Conservation (phyloP, 2,329 filamentous ascomycete species). For the Phialophora chinensis region DNA sequence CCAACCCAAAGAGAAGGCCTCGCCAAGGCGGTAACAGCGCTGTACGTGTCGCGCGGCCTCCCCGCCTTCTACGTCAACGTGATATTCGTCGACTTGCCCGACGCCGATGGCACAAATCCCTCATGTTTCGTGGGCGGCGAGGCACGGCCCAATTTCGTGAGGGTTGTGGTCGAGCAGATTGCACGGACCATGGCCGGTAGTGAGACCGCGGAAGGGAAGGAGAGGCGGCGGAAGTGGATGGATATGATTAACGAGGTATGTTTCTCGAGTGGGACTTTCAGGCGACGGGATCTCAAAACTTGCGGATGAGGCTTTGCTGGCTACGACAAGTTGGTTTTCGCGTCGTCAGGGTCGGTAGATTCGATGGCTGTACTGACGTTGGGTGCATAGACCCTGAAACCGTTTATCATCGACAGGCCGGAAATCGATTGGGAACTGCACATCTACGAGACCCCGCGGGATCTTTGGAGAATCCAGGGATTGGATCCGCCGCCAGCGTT, state of each 20-base stretch:
- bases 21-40: slow-evolving; percentile 40
- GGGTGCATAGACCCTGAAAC: slow-evolving; percentile 19
- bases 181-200: slow-evolving; percentile 25
- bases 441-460: slow-evolving; percentile 32
- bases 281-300: not conserved
- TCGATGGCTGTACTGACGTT: not conserved
- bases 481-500: slow-evolving; percentile 26
- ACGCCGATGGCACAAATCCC: slow-evolving; percentile 6
- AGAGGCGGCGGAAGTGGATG: slow-evolving; percentile 27
- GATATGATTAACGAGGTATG: slow-evolving; percentile 28
- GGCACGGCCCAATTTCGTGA: slow-evolving; percentile 31
- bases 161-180: slow-evolving; percentile 36
- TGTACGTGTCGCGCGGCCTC: slow-evolving; percentile 39
- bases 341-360: not conserved
- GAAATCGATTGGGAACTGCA: slow-evolving; percentile 33
- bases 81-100: slow-evolving; percentile 38
- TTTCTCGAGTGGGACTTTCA: not conserved
- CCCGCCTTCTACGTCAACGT: slow-evolving; percentile 44
- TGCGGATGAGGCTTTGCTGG: not conserved
- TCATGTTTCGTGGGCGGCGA: slow-evolving; percentile 31
- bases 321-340: not conserved
- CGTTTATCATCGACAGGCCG: slow-evolving; percentile 20
- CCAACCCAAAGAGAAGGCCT: slow-evolving; percentile 25
- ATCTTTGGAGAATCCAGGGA: slow-evolving; percentile 32
- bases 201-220: slow-evolving; percentile 24